Evolutionary conservation across 805 yeast species (phyloP), one percentile per base, ranked within the genome.

Genomic region (Ogataea haglerorum): DNA sequence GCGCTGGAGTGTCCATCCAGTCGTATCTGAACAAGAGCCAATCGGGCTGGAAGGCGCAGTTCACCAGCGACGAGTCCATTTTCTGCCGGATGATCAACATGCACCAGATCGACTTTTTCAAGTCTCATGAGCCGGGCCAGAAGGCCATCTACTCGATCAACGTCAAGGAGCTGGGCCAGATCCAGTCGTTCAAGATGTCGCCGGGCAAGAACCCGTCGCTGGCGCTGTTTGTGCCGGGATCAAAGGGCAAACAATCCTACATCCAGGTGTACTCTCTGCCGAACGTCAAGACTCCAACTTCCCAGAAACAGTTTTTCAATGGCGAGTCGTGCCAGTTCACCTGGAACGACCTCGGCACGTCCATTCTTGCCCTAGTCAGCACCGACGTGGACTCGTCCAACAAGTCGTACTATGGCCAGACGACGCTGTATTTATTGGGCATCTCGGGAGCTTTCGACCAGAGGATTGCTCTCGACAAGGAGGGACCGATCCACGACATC

Each of bases 401-500:
- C 63, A 82, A 91, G 70, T 84, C 95, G 2, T 93, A 93, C 68
- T 93, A 93, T 60, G 99, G 99, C 52, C 98, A 93, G 69, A 87
- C 95, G 38, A 88, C 91, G 46, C 71, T 93, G 52, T 93, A 91
- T 61, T 65, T 93, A 45, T 73, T 95, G 51, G 96, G 96, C 45
- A 85, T 93, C 51, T 89, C 95, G 25, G 96, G 96, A 10, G 78
- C 90, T 28, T 90, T 87, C 56, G 95, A 91, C 58, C 85, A 89
- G 40, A 76, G 96, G 57, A 90, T 93, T 55, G 75, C 80, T 43
- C 77, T 93, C 54, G 88, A 86, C 48, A 82, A 86, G 54, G 96
- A 89, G 58, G 98, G 98, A 23, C 98, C 99, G 32, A 89, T 93
- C 53, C 97, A 93, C 67, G 99, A 93, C 64, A 86, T 91, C 47